Evolutionary conservation across 306 rosid species (phyloP).

Genomic region (Rosa rugosa): DNA sequence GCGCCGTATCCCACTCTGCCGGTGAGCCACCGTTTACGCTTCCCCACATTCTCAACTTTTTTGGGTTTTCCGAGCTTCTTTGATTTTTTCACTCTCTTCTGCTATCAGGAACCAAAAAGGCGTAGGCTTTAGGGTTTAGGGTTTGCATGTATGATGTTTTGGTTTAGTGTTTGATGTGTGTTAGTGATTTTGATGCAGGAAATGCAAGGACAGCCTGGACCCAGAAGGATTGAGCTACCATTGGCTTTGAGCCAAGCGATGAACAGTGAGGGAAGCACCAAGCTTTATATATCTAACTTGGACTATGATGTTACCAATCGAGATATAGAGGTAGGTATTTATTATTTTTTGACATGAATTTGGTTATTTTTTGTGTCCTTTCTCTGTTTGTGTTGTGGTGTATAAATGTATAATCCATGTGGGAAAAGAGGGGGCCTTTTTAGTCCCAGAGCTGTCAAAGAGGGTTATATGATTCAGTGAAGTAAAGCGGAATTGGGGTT

Average conservation of each 20-base stretch:
- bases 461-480: not conserved
- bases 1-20: conserved; percentile 24
- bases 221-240: conserved; percentile 2
- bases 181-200: conserved; percentile 3
- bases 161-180: not conserved
- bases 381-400: not conserved
- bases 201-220: not conserved
- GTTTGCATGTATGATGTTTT: not conserved
- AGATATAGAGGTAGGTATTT: conserved; percentile 32
- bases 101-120: not conserved
- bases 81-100: not conserved
- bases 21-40: conserved; percentile 7
- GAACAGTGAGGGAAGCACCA: conserved; percentile 25
- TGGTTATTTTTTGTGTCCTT: not conserved
- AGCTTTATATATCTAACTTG: conserved; percentile 39
- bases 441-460: not conserved
- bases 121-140: not conserved
- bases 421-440: not conserved
- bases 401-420: not conserved
- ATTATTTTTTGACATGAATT: not conserved
- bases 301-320: conserved; percentile 37
- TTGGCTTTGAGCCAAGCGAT: not conserved
- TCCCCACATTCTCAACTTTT: not conserved
- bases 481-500: not conserved
- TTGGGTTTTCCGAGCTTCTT: not conserved